phyloP scores from a whole-genome alignment of 192 early-diverging fungal genomes.

The Coemansia sp. region DNA sequence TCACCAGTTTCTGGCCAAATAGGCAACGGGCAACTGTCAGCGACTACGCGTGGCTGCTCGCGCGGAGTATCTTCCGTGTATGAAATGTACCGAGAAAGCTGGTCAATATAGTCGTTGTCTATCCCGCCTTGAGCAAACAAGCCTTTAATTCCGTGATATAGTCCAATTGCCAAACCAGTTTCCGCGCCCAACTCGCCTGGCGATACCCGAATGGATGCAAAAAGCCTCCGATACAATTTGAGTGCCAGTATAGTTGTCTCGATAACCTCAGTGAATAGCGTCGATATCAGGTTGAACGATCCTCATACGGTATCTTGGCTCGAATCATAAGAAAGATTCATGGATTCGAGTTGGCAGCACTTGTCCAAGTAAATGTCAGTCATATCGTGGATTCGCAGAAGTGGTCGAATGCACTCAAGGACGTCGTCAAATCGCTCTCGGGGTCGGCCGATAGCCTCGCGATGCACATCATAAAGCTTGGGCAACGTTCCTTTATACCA shows the following conservation, averaged over 20 bases:
- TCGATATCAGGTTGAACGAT: neutral
- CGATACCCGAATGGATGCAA: neutral
- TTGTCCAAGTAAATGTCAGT: neutral
- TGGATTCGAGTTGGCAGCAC: neutral
- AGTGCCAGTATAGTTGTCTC: neutral
- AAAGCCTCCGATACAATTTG: neutral
- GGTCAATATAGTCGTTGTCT: neutral
- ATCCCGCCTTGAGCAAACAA: neutral
- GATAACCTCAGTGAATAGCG: neutral
- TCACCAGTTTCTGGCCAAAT: conserved; percentile 69
- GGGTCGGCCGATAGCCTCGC: neutral
- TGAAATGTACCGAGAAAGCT: neutral
- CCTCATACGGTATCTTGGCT: neutral
- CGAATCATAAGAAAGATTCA: neutral
- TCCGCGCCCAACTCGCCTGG: conserved; percentile 18
- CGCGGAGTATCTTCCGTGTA: neutral
- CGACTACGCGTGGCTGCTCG: conserved; percentile 66
- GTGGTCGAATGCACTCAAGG: neutral
- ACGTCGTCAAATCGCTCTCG: neutral
- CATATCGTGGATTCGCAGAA: conserved; percentile 17
- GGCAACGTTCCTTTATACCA: no score
- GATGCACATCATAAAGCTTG: no score
- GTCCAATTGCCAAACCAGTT: neutral
- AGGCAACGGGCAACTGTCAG: conserved; percentile 51
- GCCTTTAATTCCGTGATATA: neutral